Base-by-base conservation (phyloP, 306 rosid genomes). In the Biancaea sappan region DNA sequence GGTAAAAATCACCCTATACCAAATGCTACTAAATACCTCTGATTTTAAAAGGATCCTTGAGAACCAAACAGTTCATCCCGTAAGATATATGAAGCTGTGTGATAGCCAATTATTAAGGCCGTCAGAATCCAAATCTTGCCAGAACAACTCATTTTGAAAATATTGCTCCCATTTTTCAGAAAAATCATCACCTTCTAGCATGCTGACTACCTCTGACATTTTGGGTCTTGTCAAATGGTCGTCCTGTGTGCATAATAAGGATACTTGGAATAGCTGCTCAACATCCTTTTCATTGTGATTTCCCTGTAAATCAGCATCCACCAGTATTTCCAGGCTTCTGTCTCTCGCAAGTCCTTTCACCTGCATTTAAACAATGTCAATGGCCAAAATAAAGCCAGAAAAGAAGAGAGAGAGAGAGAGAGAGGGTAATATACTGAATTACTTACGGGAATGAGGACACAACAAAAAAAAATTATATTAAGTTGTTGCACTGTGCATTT, bases 181-280 rank as follows among this genome's bases (percentile, higher is more conserved):
- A 71, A 90, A 84, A 40, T 93, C 97, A 69, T 93, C 93, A 10
- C 96, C 98, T 86, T 93, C 96, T 46, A 93, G 95, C 98, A 93
- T 93, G 76, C 96, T 85, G 5, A 90, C 96, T 25, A 93, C 90
- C 66, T 89, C 93, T 0, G 95, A 93, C 98, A 93, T 93, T 84
- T 90, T 93, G 0, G 98, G 98, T 40, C 97, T 86, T 72, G 89
- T 91, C 74, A 74, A 71, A 1, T 91, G 87, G 6, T 95, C 51
- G 54, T 87, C 86, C 81, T 88, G 90, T 11, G 92, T 93, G 92
- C 98, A 93, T 25, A 91, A 82, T 40, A 93, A 82, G 58, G 93
- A 93, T 66, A 93, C 89, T 79, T 91, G 96, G 81, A n/a, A n/a
- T n/a, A n/a, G n/a, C n/a, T n/a, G n/a, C n/a, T n/a, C n/a, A n/a